A percentile compares a stretch with the other conserved stretches of the same genome.
Evolutionary conservation across 2,329 filamentous ascomycete genomes (phyloP).

Genomic region (Clonostachys rhizophaga): DNA sequence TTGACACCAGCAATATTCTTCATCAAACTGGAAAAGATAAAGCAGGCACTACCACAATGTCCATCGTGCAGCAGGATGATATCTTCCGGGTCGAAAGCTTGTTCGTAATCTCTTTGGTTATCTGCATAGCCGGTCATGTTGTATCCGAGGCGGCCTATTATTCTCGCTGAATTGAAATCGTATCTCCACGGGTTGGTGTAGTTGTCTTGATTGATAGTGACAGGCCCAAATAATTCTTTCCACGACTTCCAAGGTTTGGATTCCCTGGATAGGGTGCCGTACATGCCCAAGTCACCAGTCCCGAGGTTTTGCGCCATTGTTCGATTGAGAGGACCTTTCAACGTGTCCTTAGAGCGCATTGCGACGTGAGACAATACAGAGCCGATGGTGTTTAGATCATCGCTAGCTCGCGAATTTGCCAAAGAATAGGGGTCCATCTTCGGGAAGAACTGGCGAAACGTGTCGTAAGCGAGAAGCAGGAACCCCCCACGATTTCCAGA

Average conservation of each 20-base stretch:
- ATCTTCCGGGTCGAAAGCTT: slow-evolving; percentile 27
- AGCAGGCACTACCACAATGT: slow-evolving; percentile 55
- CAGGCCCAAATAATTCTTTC: not conserved
- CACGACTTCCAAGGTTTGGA: not conserved
- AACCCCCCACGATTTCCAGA: slow-evolving; percentile 55
- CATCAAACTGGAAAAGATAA: slow-evolving; percentile 52
- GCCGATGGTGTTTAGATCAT: no score
- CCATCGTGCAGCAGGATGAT: slow-evolving; percentile 47
- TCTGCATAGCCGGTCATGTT: slow-evolving; percentile 40
- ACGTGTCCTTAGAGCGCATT: no score
- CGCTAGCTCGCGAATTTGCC: slow-evolving; percentile 1
- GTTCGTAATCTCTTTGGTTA: not conserved
- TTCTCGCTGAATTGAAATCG: slow-evolving; percentile 22
- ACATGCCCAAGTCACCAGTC: not conserved
- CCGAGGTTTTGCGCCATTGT: no score
- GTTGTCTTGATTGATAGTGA: slow-evolving; percentile 11
- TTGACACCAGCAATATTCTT: slow-evolving; percentile 44
- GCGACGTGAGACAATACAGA: no score
- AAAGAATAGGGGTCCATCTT: slow-evolving; percentile 7
- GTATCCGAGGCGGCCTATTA: slow-evolving; percentile 25
- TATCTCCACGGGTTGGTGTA: slow-evolving; percentile 1
- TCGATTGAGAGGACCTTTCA: no score
- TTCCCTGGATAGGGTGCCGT: slow-evolving; percentile 1
- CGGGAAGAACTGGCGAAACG: slow-evolving; percentile 38
- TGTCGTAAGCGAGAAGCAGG: slow-evolving; percentile 36